Conservation (phyloP, 495 filamentous ascomycete species). For the Hypoxylon trugodes region DNA sequence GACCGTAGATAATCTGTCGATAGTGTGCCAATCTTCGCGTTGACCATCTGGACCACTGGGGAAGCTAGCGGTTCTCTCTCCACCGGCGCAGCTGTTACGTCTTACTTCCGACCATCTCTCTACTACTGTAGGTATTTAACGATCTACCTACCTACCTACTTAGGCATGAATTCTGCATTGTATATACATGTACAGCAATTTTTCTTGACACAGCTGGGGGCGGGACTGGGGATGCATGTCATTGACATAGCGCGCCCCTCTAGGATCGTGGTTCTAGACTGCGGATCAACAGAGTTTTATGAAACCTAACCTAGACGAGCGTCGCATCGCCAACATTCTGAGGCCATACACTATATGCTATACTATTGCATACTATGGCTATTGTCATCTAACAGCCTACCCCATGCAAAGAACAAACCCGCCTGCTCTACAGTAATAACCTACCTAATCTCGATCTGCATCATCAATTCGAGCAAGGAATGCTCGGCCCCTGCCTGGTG, state of each 20-base stretch:
- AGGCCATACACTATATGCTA: constrained; percentile 11
- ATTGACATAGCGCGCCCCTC: constrained; percentile 27
- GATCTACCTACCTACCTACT: neutral
- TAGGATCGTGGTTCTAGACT: constrained; percentile 36
- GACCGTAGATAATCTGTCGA: constrained; percentile 34
- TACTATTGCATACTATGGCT: constrained; percentile 3
- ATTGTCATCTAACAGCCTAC: constrained; percentile 7
- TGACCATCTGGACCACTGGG: constrained; percentile 29
- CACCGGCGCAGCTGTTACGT: constrained; percentile 15
- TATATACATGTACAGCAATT: constrained; percentile 1
- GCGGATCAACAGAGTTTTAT: constrained; percentile 25
- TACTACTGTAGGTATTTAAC: too few species aligned
- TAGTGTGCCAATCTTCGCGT: constrained; percentile 29
- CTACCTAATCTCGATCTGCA: constrained; percentile 27
- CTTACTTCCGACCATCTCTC: constrained; percentile 23
- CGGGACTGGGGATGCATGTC: constrained; percentile 39
- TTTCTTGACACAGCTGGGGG: too few species aligned
- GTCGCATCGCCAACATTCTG: constrained; percentile 31
- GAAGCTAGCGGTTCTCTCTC: constrained; percentile 24
- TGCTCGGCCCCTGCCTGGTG: constrained; percentile 1
- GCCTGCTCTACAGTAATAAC: constrained; percentile 6
- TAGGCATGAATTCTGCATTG: constrained; percentile 9
- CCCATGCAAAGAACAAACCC: constrained; percentile 17
- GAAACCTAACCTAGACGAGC: constrained; percentile 28
- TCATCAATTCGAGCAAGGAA: neutral